phyloP scores from a whole-genome alignment of 768 basidiomycete species.

The Aureoboletus auriporus region DNA sequence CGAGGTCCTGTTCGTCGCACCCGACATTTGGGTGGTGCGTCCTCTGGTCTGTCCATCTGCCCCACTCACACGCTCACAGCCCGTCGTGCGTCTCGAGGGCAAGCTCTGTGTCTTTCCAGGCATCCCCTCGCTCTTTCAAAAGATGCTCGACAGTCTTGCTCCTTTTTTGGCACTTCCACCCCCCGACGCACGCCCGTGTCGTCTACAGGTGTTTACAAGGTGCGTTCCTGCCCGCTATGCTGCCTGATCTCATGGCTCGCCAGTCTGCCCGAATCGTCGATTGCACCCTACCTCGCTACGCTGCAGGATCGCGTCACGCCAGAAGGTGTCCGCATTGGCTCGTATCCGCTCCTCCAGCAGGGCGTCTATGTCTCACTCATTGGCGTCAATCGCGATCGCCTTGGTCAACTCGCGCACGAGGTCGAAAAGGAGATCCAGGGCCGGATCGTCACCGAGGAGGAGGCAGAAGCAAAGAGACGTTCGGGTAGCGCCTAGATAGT shows the following conservation, averaged over 20 bases:
- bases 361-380: conserved; percentile 68
- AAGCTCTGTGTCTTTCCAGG: conserved; percentile 93
- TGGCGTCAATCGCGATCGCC: conserved; percentile 41
- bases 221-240: conserved; percentile 29
- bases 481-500: conserved; percentile 10
- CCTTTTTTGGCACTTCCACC: conserved; percentile 81
- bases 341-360: conserved; percentile 56
- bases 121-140: conserved; percentile 80
- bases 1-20: conserved; percentile 75
- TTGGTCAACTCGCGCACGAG: conserved; percentile 57
- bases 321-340: conserved; percentile 80
- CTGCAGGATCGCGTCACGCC: conserved; percentile 69
- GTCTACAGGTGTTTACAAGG: conserved; percentile 84
- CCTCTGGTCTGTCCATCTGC: background rate
- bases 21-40: conserved; percentile 84
- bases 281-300: conserved; percentile 79
- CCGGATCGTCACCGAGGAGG: conserved; percentile 59
- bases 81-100: conserved; percentile 79
- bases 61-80: conserved; percentile 39
- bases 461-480: conserved; percentile 50
- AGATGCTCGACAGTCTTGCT: conserved; percentile 69
- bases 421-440: conserved; percentile 59
- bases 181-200: conserved; percentile 61
- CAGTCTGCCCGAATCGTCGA: conserved; percentile 75
- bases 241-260: no score